phyloP scores from a whole-genome alignment of 2,329 filamentous ascomycete species.

The Pleoardoris graminearum region DNA sequence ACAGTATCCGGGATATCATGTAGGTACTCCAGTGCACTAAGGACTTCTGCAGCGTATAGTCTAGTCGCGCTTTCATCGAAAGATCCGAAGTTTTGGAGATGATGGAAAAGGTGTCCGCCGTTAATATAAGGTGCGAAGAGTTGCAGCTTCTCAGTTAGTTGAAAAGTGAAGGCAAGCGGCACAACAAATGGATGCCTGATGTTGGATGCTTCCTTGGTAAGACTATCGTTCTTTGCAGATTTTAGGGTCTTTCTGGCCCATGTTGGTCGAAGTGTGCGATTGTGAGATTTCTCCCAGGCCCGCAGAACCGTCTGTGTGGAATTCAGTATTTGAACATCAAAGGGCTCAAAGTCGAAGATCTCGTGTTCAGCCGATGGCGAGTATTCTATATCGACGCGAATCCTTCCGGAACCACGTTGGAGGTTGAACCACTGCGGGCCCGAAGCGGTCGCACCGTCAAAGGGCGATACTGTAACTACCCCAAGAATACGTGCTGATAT shows the following conservation, averaged over 20 bases:
- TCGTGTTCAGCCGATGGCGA: background rate
- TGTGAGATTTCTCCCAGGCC: background rate
- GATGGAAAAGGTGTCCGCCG: conserved; percentile 93
- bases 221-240: background rate
- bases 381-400: background rate
- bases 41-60: conserved; percentile 95
- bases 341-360: background rate
- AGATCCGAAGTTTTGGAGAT: conserved; percentile 89
- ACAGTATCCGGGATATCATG: conserved; percentile 96
- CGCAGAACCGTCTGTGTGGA: background rate
- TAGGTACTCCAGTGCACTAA: conserved; percentile 87
- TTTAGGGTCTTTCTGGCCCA: background rate
- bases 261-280: background rate
- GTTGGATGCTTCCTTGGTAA: background rate
- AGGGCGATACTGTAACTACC: background rate
- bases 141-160: conserved; percentile 90
- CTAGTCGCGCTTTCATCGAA: conserved; percentile 91
- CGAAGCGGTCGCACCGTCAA: background rate
- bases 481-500: background rate
- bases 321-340: background rate
- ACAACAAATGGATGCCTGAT: conserved; percentile 77
- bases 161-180: conserved; percentile 94
- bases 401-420: background rate
- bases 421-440: background rate
- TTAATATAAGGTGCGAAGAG: conserved; percentile 99